phyloP scores from a whole-genome alignment of 306 rosid species.

The Abrus precatorius region DNA sequence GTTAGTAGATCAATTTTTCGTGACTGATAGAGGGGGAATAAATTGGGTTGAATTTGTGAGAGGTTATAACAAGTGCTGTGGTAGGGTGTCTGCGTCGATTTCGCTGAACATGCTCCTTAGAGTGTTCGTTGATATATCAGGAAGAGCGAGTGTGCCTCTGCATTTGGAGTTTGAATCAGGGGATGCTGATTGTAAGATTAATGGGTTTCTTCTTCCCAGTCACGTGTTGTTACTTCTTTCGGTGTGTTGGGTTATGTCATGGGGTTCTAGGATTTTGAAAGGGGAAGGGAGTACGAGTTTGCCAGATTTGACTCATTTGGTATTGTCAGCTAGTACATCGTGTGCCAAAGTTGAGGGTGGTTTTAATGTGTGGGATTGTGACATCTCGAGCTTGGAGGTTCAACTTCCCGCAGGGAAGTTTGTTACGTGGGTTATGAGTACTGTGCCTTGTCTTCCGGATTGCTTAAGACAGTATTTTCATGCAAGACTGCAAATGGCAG shows the following conservation, averaged over 20 bases:
- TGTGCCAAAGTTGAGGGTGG: slow-evolving; percentile 61
- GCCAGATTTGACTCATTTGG: slow-evolving; percentile 77
- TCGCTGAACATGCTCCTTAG: slow-evolving; percentile 63
- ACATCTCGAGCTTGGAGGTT: slow-evolving; percentile 65
- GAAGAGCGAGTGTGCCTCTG: slow-evolving; percentile 51
- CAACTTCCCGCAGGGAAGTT: slow-evolving; percentile 77
- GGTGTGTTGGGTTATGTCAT: slow-evolving; percentile 80
- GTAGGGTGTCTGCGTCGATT: slow-evolving; percentile 67
- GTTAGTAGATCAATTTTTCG: slow-evolving; percentile 67
- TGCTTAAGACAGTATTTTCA: slow-evolving; percentile 68
- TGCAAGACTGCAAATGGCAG: slow-evolving; percentile 62
- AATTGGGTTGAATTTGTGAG: slow-evolving; percentile 78
- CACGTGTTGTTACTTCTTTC: slow-evolving; percentile 73
- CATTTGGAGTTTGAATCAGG: slow-evolving; percentile 69
- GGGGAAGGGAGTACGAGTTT: slow-evolving; percentile 51
- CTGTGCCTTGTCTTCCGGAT: slow-evolving; percentile 76
- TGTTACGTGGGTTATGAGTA: slow-evolving; percentile 73
- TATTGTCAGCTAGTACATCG: slow-evolving; percentile 61
- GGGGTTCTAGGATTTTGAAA: slow-evolving; percentile 60
- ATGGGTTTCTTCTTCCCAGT: slow-evolving; percentile 64
- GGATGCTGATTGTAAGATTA: slow-evolving; percentile 73
- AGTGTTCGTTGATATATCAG: slow-evolving; percentile 51
- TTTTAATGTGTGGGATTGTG: slow-evolving; percentile 68
- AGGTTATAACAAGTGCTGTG: slow-evolving; percentile 82
- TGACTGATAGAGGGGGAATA: slow-evolving; percentile 63